Base-by-base conservation (phyloP, 1,139 yeast genomes). In the Pichia terricola region DNA sequence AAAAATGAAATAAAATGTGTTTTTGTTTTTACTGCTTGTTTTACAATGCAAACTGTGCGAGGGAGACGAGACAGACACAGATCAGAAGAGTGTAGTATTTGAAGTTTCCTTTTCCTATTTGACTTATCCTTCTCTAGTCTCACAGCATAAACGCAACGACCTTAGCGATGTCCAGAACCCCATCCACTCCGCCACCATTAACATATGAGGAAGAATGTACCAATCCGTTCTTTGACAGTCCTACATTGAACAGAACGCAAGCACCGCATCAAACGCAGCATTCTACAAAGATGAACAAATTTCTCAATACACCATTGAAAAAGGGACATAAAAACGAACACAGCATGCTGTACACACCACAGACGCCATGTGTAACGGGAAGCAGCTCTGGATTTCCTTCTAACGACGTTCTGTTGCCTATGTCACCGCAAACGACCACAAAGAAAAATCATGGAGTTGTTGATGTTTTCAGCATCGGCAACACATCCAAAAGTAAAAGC, bases 161-260 rank as follows among this genome's bases (percentile, higher is more conserved):
- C 22, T 16, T 16, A 16, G 22, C 22, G 22, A 30, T 30, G 32
- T 30, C 32, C 2, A 30, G 32, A 10, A 30, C 32, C 16, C 60
- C 61, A 39, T 49, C 58, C 6, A 57, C 61, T 5, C 61, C 61
- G 32, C 58, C 59, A 22, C 52, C 51, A 6, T n/a, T 34, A 7
- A 41, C 7, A 30, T 10, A 10, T 8, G 32, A 40, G 25, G 26
- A 37, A 32, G 45, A 40, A 22, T 25, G 38, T 8, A 26, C 34
- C 0, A 39, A 39, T 28, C 40, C 45, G 22, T 40, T 44, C 11
- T 48, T 48, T 25, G 45, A 43, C 3, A 49, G 51, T 4, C 43
- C 52, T 32, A 42, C 49, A 41, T 8, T 45, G 3, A 39, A 34
- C 16, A 11, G 35, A 34, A 34, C 35, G n/a, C 34, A 40, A 22